A percentile compares a stretch with the other conserved stretches of the same genome.
phyloP scores from a whole-genome alignment of 1,284 basidiomycete genomes.

The Tylopilus sp. region DNA sequence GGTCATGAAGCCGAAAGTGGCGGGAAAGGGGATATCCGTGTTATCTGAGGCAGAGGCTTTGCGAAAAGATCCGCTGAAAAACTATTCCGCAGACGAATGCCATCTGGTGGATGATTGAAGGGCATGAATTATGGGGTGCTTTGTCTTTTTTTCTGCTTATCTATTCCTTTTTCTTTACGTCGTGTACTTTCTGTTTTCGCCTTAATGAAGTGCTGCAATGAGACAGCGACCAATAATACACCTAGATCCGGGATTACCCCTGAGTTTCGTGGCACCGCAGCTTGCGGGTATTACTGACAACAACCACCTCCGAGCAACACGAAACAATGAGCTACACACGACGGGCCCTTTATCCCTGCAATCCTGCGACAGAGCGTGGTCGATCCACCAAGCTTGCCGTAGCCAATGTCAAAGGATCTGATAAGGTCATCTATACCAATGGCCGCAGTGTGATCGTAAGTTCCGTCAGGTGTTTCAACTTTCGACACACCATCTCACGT shows the following conservation, averaged over 20 bases:
- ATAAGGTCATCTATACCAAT: slow-evolving; percentile 90
- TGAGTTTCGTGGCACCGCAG: slow-evolving; percentile 24
- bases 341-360: slow-evolving; percentile 72
- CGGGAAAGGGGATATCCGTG: slow-evolving; percentile 51
- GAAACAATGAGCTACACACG: slow-evolving; percentile 36
- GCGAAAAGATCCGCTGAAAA: slow-evolving; percentile 82
- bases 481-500: neutral
- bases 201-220: slow-evolving; percentile 10
- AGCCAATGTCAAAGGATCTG: slow-evolving; percentile 63
- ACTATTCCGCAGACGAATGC: slow-evolving; percentile 57
- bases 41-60: slow-evolving; percentile 78
- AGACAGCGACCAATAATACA: too few species aligned
- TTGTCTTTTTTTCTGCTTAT: slow-evolving; percentile 22
- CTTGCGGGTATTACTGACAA: slow-evolving; percentile 14
- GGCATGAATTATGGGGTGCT: slow-evolving; percentile 4
- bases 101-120: slow-evolving; percentile 34
- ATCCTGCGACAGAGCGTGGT: slow-evolving; percentile 81
- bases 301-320: neutral
- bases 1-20: slow-evolving; percentile 71
- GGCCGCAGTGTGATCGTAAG: slow-evolving; percentile 89
- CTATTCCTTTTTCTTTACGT: slow-evolving; percentile 8
- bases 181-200: too few species aligned
- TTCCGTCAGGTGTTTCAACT: slow-evolving; percentile 24
- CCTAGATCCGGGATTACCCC: slow-evolving; percentile 32
- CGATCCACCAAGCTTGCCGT: slow-evolving; percentile 86